A percentile compares a stretch with the other conserved stretches of the same genome.
phyloP scores from a whole-genome alignment of 345 rosid species.

The Dovyalis caffra region DNA sequence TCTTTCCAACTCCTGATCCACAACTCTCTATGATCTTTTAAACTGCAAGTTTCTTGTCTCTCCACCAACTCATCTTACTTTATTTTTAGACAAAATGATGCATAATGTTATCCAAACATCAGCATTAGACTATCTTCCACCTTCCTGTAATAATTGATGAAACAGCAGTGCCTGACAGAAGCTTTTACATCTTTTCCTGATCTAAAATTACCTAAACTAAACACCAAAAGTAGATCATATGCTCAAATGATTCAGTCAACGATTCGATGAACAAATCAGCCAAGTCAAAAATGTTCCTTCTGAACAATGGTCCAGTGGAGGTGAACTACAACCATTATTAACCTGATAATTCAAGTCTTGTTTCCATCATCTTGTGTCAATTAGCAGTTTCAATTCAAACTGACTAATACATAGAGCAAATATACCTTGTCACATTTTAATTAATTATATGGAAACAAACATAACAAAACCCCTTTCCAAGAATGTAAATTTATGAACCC shows the following conservation, averaged over 20 bases:
- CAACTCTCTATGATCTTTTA: too few species aligned
- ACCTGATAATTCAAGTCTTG: neutral
- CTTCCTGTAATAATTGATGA: neutral
- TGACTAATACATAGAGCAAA: neutral
- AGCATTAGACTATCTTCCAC: neutral
- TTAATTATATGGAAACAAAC: too few species aligned
- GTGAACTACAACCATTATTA: neutral
- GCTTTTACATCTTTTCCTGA: neutral
- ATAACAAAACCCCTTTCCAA: too few species aligned
- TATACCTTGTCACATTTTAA: too few species aligned
- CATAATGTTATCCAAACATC: neutral
- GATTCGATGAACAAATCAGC: neutral
- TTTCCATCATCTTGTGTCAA: neutral
- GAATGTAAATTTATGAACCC: too few species aligned
- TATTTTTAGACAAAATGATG: neutral
- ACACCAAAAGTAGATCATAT: too few species aligned
- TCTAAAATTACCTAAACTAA: neutral
- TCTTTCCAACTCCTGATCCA: too few species aligned
- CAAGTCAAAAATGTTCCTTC: neutral
- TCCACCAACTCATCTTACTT: neutral
- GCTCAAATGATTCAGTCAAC: too few species aligned
- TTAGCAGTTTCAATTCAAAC: neutral
- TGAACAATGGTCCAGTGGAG: neutral
- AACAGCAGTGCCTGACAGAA: neutral
- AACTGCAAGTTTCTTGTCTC: neutral